Base-by-base conservation (phyloP, 345 rosid species). In the Citrus australasica region DNA sequence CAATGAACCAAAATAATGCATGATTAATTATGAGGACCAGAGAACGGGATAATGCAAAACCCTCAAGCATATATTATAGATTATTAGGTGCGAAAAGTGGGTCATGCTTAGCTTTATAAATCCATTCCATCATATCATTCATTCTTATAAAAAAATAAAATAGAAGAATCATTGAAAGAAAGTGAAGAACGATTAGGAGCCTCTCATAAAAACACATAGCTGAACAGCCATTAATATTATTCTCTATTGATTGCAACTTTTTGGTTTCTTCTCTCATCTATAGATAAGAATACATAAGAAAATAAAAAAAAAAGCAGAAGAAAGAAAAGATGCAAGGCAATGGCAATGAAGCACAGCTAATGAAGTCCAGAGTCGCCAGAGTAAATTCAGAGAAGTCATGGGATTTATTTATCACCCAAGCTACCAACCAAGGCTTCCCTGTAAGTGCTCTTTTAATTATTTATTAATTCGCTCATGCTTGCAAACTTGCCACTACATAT, bases 321-420 rank as follows among this genome's bases (percentile, higher is more conserved):
- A 38, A 16, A 25, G n/a, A 46, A 51, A 67, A 73, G n/a, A 83
- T 85, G 88, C 46, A 55, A 28, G 60, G 58, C 22, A 53, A 51
- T 51, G 22, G 67, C 51, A 48, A 77, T 62, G 28, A 71, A 64
- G 60, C 8, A 76, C 58, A 75, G 77, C 8, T 2, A 11, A 56
- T 11, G 78, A 80, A 82, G 78, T 72, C 87, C 4, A 86, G 88
- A 72, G 89, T 88, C 37, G 38, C 78, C 66, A 85, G 71, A 77
- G 28, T 86, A 48, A 77, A 83, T 28, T 85, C 89, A 3, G 80
- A 76, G 53, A 68, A 79, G 8, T 76, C 86, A 9, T 88, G 91
- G 91, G 79, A 85, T 76, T 79, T 69, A 27, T 68, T 80, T 59
- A 76, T 79, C 77, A 71, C 74, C 30, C 85, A 82, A 68, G 87